Conservation (phyloP, 2,329 filamentous ascomycete species). For the Arthrobotrys conoides region DNA sequence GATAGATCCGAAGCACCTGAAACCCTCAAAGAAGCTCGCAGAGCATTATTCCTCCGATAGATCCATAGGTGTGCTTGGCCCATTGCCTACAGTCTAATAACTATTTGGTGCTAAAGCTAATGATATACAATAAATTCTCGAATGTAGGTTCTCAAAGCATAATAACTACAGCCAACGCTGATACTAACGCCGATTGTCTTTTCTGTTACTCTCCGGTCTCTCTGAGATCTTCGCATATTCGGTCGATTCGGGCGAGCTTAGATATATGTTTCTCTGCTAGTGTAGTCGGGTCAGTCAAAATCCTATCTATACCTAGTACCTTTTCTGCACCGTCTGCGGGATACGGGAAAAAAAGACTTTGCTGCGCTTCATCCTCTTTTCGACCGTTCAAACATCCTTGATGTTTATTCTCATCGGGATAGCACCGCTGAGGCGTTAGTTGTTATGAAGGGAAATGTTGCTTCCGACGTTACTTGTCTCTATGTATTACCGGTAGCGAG, state of each 20-base stretch:
- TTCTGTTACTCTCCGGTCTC: neutral
- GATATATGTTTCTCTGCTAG: neutral
- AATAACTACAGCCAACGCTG: neutral
- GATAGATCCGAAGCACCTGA: neutral
- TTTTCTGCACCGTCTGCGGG: neutral
- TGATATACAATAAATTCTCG: too few relatives aligned
- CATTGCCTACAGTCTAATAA: neutral
- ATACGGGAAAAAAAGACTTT: neutral
- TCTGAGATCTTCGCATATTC: neutral
- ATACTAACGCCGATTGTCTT: neutral
- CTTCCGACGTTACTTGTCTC: slow-evolving; percentile 9
- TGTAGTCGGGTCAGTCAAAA: neutral
- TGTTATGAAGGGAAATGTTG: slow-evolving; percentile 10
- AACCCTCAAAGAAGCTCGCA: neutral
- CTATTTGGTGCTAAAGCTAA: neutral
- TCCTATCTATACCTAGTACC: slow-evolving; percentile 1
- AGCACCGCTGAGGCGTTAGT: neutral
- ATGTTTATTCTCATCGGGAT: neutral
- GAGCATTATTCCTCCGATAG: neutral
- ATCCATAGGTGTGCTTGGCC: neutral
- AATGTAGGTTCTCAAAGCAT: slow-evolving; percentile 1
- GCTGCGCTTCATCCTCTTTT: neutral
- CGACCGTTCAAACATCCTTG: neutral
- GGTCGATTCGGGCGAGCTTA: neutral
- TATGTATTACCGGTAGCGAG: neutral